Conservation (phyloP, 148 eudicot species). For the Silene conica region DNA sequence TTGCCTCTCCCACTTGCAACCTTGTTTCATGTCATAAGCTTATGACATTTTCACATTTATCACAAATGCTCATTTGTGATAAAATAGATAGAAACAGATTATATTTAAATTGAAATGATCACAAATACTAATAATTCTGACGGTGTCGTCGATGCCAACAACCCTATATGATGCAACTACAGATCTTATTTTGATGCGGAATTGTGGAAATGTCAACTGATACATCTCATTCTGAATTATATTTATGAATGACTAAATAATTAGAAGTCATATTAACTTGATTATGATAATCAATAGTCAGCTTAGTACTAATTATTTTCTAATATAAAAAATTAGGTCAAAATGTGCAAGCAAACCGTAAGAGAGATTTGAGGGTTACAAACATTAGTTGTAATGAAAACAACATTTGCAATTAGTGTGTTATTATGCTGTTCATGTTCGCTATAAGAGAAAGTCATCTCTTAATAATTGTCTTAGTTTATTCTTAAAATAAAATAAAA, state of each 20-base stretch:
- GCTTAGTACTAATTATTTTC: background rate
- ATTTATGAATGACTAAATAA: background rate
- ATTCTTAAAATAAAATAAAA: too few relatives aligned
- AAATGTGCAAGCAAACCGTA: conserved; percentile 17
- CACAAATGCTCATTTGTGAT: too few relatives aligned
- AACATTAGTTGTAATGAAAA: conserved; percentile 8
- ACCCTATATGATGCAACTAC: background rate
- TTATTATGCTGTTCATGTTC: background rate
- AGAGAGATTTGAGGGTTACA: background rate
- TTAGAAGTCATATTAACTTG: background rate
- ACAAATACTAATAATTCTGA: background rate
- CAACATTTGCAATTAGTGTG: background rate
- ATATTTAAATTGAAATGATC: too few relatives aligned
- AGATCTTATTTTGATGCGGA: background rate
- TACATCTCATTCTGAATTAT: conserved; percentile 6
- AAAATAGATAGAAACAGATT: too few relatives aligned
- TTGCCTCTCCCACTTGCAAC: too few relatives aligned
- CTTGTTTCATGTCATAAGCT: too few relatives aligned
- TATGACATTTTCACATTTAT: too few relatives aligned
- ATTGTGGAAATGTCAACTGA: conserved; percentile 24
- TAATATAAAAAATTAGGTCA: conserved; percentile 14
- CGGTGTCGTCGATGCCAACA: background rate
- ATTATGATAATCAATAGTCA: conserved; percentile 1
- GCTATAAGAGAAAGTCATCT: background rate
- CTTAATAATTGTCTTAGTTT: background rate